A percentile compares a stretch with the other conserved stretches of the same genome.
Conservation (phyloP, 495 filamentous ascomycete genomes). For the Tuber borchii region DNA sequence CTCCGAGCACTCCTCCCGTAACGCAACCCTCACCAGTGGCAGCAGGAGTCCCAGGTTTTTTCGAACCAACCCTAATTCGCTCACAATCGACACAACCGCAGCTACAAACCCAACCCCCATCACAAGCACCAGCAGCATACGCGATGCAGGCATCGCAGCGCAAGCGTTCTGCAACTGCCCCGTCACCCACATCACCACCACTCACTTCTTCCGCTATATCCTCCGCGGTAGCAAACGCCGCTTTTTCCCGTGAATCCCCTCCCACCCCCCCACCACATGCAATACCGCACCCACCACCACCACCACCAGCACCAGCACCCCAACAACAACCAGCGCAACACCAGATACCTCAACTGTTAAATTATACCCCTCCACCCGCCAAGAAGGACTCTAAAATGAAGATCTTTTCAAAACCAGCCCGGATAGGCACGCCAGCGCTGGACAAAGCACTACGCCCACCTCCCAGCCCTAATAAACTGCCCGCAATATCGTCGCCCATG, state of each 20-base stretch:
- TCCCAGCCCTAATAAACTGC: conserved; percentile 34
- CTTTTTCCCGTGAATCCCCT: conserved; percentile 16
- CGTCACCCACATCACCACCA: conserved; percentile 35
- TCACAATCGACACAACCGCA: conserved; percentile 34
- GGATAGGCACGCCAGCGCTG: conserved; percentile 37
- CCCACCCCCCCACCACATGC: conserved; percentile 18
- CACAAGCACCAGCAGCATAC: conserved; percentile 42
- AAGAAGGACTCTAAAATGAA: conserved; percentile 42
- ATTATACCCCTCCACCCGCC: conserved; percentile 16
- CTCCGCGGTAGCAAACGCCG: conserved; percentile 15
- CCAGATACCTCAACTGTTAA: conserved; percentile 38
- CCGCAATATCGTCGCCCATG: conserved; percentile 25
- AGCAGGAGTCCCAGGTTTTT: conserved; percentile 33
- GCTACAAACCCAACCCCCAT: conserved; percentile 37
- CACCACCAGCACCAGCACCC: conserved; percentile 9
- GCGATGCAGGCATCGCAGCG: conserved; percentile 39
- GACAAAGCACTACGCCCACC: conserved; percentile 32
- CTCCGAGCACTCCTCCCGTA: conserved; percentile 20
- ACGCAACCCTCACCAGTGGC: conserved; percentile 22
- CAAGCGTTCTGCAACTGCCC: conserved; percentile 38
- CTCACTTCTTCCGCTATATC: conserved; percentile 18
- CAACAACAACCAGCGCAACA: conserved; percentile 24
- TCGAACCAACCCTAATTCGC: conserved; percentile 32
- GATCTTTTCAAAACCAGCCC: conserved; percentile 39
- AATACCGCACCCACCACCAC: conserved; percentile 13